Evolutionary conservation across 495 filamentous ascomycete genomes (phyloP).

Genomic region (Hypoxylon cercidicola): DNA sequence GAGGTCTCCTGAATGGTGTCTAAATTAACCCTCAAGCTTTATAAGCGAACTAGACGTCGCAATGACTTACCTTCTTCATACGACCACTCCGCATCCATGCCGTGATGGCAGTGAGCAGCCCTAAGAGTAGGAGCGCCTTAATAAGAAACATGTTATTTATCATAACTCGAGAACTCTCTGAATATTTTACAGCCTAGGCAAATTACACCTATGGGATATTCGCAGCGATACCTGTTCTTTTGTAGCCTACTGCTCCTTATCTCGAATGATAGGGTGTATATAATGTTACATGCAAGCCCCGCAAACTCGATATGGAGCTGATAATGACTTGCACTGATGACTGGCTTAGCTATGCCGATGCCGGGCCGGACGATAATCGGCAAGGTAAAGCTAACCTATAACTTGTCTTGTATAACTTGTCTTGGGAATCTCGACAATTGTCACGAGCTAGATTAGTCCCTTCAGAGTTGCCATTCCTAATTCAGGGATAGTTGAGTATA

Average conservation of each 20-base stretch:
- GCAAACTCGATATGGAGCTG: constrained; percentile 19
- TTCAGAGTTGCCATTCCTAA: no score
- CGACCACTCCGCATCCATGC: constrained; percentile 7
- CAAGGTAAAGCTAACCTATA: no score
- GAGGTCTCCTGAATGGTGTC: not conserved
- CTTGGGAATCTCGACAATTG: no score
- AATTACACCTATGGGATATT: not conserved
- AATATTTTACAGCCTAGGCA: not conserved
- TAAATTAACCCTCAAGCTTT: not conserved
- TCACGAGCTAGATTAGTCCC: no score
- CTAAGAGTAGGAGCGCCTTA: not conserved
- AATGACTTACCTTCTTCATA: not conserved
- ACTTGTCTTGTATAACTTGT: no score
- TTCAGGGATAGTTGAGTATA: no score
- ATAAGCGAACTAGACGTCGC: constrained; percentile 2
- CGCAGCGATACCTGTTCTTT: not conserved
- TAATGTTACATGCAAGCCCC: constrained; percentile 14
- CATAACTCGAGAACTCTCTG: not conserved
- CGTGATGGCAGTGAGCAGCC: not conserved
- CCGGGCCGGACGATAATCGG: constrained; percentile 13
- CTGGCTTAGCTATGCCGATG: constrained; percentile 18
- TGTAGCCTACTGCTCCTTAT: not conserved
- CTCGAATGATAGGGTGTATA: constrained; percentile 7
- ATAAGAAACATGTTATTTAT: not conserved
- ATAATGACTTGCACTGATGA: constrained; percentile 14